Conservation (phyloP, 2,329 filamentous ascomycete genomes). For the Fusarium odoratissimum region DNA sequence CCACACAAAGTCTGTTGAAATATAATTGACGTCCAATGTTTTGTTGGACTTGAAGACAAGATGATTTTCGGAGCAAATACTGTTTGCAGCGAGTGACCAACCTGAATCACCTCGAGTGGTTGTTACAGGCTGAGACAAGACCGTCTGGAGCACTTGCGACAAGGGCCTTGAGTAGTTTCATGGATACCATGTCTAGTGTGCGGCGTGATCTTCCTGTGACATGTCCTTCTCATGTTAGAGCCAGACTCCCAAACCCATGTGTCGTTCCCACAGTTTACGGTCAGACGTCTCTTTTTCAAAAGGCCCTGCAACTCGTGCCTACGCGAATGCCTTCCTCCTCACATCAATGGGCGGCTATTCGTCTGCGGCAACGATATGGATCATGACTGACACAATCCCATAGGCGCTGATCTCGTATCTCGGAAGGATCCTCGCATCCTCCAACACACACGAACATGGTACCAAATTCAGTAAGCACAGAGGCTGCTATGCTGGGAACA, state of each 20-base stretch:
- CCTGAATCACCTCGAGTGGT: background rate
- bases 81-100: background rate
- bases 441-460: constrained; percentile 4
- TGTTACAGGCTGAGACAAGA: constrained; percentile 7
- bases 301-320: constrained; percentile 8
- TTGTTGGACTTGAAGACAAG: constrained; percentile 22
- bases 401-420: constrained; percentile 13
- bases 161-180: background rate
- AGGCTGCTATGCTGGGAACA: background rate
- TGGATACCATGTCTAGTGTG: constrained; percentile 8
- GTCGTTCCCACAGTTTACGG: background rate
- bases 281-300: constrained; percentile 6
- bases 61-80: background rate
- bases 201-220: constrained; percentile 2
- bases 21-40: constrained; percentile 14
- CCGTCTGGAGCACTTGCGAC: background rate
- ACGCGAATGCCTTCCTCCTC: constrained; percentile 8
- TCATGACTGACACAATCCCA: background rate
- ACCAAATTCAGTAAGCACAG: background rate
- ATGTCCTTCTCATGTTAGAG: background rate
- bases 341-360: background rate
- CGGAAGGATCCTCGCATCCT: constrained; percentile 4
- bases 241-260: background rate
- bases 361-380: background rate
- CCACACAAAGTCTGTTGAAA: constrained; percentile 23